Conservation (phyloP, 2,329 filamentous ascomycete genomes). For the Diaporthe eres region DNA sequence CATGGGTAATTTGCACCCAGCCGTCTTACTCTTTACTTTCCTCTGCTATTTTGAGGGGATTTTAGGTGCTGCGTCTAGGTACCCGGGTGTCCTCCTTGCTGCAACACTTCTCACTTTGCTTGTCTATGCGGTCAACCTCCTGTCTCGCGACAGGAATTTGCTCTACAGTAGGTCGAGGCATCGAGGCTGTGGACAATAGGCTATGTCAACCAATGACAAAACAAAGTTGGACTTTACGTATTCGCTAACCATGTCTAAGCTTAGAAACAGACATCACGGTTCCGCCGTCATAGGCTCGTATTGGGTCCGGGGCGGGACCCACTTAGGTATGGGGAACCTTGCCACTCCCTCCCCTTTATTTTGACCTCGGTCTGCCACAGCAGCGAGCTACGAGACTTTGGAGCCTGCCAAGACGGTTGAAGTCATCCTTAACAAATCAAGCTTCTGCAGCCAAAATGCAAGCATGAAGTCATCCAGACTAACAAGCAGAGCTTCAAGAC, state of each 20-base stretch:
- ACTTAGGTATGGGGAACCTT: slow-evolving; percentile 20
- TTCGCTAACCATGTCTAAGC: slow-evolving; percentile 20
- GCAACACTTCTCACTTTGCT: background rate
- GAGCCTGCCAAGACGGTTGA: background rate
- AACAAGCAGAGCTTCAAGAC: background rate
- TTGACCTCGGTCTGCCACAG: slow-evolving; percentile 5
- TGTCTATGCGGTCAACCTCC: background rate
- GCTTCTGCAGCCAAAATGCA: background rate
- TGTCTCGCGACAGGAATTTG: background rate
- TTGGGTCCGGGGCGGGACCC: slow-evolving; percentile 18
- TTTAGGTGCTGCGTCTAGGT: background rate
- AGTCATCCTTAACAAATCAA: background rate
- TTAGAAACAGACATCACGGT: slow-evolving; percentile 11
- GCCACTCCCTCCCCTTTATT: slow-evolving; percentile 25
- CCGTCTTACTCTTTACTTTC: background rate
- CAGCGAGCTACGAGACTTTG: background rate
- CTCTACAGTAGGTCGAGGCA: background rate
- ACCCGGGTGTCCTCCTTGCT: background rate
- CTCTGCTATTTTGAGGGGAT: background rate
- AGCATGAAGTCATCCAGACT: background rate
- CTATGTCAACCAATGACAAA: background rate
- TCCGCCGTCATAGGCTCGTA: slow-evolving; percentile 22
- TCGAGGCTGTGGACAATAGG: background rate
- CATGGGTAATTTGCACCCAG: background rate
- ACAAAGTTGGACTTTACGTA: background rate